Conservation (phyloP, 441 rosid genomes). For the Iberis amara region DNA sequence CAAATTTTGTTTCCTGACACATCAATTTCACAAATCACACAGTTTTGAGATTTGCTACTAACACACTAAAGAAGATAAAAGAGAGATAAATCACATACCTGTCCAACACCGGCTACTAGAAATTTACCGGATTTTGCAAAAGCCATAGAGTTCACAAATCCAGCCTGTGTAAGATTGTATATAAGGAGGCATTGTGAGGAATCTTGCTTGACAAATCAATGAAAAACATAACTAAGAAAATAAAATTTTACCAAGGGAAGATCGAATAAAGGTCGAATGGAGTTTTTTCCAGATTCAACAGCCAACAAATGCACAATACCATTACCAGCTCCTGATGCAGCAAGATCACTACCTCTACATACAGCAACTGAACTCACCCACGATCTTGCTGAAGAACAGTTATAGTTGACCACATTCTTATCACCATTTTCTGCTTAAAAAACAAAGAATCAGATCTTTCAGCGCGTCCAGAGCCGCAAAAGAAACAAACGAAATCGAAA, state of each 20-base stretch:
- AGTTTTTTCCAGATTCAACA: constrained; percentile 44
- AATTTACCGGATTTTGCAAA: constrained; percentile 83
- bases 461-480: neutral
- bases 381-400: constrained; percentile 47
- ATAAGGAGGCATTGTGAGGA: constrained; percentile 18
- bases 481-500: neutral
- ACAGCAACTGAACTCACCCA: constrained; percentile 80
- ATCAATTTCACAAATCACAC: no score
- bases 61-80: neutral
- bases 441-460: neutral
- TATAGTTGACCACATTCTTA: constrained; percentile 24
- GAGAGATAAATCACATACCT: constrained; percentile 39
- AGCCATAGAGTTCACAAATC: constrained; percentile 89
- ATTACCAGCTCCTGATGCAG: constrained; percentile 95
- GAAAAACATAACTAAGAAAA: constrained; percentile 3
- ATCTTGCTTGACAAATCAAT: neutral
- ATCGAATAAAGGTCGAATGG: constrained; percentile 49
- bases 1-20: constrained; percentile 81
- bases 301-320: constrained; percentile 73
- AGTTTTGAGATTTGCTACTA: constrained; percentile 5
- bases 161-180: constrained; percentile 50
- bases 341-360: constrained; percentile 89
- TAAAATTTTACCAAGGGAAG: constrained; percentile 66
- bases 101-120: constrained; percentile 84
- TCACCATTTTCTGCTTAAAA: constrained; percentile 40